Evolutionary conservation across 441 rosid genomes (phyloP).

Genomic region (Cnidoscolus chayamansa): DNA sequence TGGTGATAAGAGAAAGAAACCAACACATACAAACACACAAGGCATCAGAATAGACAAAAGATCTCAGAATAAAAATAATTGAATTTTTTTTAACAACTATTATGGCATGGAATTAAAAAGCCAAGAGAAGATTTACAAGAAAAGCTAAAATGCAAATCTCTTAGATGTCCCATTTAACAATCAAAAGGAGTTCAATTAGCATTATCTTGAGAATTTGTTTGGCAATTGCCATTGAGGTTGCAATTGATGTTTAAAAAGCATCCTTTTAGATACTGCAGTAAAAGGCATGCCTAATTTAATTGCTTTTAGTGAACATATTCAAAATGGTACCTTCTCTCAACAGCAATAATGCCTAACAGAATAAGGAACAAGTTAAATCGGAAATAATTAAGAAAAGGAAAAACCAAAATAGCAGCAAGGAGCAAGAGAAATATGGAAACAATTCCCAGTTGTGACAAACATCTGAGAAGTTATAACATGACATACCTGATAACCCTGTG

Average conservation of each 20-base stretch:
- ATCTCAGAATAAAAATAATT: background rate
- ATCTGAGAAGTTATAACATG: background rate
- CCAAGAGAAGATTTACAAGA: background rate
- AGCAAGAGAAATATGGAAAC: background rate
- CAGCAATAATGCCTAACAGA: no score
- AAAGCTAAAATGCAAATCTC: background rate
- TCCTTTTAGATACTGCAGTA: no score
- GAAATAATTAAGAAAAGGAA: background rate
- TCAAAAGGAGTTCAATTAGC: background rate
- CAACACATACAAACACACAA: no score
- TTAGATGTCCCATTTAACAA: background rate
- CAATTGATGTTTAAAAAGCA: no score
- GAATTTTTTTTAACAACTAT: background rate
- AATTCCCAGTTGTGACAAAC: background rate
- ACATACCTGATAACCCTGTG: conserved; percentile 92
- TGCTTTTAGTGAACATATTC: no score
- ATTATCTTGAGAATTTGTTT: background rate
- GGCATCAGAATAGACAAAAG: background rate
- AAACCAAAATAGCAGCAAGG: background rate
- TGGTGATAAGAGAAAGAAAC: background rate
- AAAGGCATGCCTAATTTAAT: no score
- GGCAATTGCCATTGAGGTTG: no score
- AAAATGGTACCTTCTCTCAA: no score
- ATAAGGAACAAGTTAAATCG: background rate
- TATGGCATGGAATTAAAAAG: background rate